These are phyloP conservation scores for Sporobolus alterniflorus DNA, from an alignment of 202 grass and related monocot genomes.

Conservation along the genomic window DNA sequence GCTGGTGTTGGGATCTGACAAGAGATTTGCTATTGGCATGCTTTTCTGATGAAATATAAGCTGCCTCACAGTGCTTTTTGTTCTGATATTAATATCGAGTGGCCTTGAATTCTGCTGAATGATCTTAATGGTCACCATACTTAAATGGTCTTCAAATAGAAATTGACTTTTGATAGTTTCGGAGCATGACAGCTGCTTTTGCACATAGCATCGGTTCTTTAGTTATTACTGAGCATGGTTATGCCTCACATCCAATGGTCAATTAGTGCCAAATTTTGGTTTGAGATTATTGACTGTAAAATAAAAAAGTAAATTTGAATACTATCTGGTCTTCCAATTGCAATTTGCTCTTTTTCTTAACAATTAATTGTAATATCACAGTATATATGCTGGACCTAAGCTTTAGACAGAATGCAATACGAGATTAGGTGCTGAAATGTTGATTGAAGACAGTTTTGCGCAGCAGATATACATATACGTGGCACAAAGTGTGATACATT, in stretches of 20 bases:
- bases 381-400: neutral
- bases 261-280: neutral
- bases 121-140: neutral
- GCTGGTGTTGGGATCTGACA: neutral
- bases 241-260: neutral
- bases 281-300: neutral
- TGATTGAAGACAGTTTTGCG: too few species aligned
- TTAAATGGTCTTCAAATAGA: slow-evolving; percentile 12
- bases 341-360: neutral
- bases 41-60: neutral
- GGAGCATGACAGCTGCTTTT: slow-evolving; percentile 3
- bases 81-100: too few species aligned
- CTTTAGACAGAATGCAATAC: too few species aligned
- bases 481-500: too few species aligned
- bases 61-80: too few species aligned
- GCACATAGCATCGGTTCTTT: neutral
- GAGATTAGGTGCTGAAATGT: too few species aligned
- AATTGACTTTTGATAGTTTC: neutral
- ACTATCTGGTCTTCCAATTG: neutral
- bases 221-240: neutral
- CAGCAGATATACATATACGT: too few species aligned
- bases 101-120: neutral
- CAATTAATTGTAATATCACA: neutral
- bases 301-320: neutral
- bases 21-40: too few species aligned